Evolutionary conservation across 805 yeast species (phyloP), one percentile per base, ranked within the genome.

Genomic region (Ogataea corticis): DNA sequence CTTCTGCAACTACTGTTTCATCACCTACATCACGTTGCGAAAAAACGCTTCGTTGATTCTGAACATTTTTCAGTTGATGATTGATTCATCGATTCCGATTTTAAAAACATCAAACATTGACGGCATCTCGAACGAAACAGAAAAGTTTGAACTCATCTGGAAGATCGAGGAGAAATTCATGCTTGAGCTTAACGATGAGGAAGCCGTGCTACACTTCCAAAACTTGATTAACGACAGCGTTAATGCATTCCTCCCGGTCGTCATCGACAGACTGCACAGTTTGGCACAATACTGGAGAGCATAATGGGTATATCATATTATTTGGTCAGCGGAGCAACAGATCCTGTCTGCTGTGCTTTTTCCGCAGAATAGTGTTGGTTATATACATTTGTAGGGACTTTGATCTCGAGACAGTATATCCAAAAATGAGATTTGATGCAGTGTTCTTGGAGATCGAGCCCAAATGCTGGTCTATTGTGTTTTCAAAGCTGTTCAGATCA

Each of bases 201-300:
- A 91, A 59, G 98, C 99, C 0, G 90, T 94, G 16, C 70, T 87
- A 18, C 97, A 92, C 59, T 92, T 94, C 80, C 98, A 94, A 61
- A 88, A 83, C 51, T 75, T 94, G 61, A 95, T 94, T 57, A 92
- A 89, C 58, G 97, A 88, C 57, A 87, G 96, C 68, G 97, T 94
- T 14, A 87, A 82, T 61, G 98, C 99, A 0, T 79, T 94, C 47
- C 65, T 92, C 47, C 98, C 99, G 0, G 91, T 91, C 61, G 96
- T 95, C 14, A 94, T 94, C 44, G 99, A 94, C 61, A 80, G 97
- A 52, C 69, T 94, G 42, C 99, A 94, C 65, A 89, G 92, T 67
- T 75, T 94, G 62, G 97, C 99, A 0, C 99, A 94, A 62, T 94
- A 94, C 62, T 95, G 99, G 99, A 72, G 99, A 49, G 90, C 97